These are phyloP conservation scores for Cladorrhinum sp. DNA, from an alignment of 2,329 filamentous ascomycete genomes.

Conservation along the genomic window DNA sequence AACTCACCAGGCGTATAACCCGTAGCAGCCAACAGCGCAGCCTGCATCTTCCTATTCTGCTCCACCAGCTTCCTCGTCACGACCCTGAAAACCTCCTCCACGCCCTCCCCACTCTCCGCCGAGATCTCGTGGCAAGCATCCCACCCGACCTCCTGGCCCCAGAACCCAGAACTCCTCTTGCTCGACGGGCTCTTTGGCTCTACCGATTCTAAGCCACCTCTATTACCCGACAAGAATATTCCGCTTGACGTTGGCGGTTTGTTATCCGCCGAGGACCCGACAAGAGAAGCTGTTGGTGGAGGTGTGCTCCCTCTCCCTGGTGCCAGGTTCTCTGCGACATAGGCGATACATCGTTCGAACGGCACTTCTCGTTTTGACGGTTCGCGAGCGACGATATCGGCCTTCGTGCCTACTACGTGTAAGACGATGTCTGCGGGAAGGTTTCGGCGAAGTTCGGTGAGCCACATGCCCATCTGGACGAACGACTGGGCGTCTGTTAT, in stretches of 20 bases:
- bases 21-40: conserved; percentile 54
- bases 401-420: conserved; percentile 93
- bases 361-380: conserved; percentile 77
- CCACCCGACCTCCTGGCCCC: conserved; percentile 92
- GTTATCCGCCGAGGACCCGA: conserved; percentile 12
- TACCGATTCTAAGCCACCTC: conserved; percentile 11
- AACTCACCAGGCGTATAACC: conserved; percentile 30
- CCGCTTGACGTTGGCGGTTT: not conserved
- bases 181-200: conserved; percentile 60
- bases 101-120: conserved; percentile 88
- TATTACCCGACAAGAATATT: not conserved
- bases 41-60: conserved; percentile 62
- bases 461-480: conserved; percentile 88
- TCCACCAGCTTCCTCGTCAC: conserved; percentile 61
- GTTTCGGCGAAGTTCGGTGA: conserved; percentile 78
- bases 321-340: conserved; percentile 87
- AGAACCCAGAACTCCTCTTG: conserved; percentile 72
- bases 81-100: conserved; percentile 89
- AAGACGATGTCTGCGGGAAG: conserved; percentile 75
- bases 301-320: conserved; percentile 66
- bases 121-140: conserved; percentile 97
- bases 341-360: conserved; percentile 93
- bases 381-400: conserved; percentile 84
- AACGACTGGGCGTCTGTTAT: conserved; percentile 86
- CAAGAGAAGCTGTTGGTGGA: conserved; percentile 59